Conservation (phyloP, 106 monocot genomes). For the Gastrodia elata region DNA sequence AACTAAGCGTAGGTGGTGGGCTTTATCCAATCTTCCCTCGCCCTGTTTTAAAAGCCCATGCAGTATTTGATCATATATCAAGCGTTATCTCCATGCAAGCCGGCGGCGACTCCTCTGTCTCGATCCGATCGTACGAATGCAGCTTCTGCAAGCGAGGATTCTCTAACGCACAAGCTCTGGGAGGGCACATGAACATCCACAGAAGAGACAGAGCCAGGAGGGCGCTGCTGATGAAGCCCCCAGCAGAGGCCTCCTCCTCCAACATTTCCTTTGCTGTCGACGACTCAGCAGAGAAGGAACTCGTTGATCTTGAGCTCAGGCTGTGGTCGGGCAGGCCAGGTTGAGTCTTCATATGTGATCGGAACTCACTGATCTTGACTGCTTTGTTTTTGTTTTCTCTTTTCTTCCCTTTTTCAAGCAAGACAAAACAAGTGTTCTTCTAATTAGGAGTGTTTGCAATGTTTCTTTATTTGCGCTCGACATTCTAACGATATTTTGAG, state of each 20-base stretch:
- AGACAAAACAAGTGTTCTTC: too few species aligned
- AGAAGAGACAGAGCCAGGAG: conserved; percentile 12
- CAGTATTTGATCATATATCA: neutral
- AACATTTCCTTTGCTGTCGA: neutral
- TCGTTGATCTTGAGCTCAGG: conserved; percentile 6
- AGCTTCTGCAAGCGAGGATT: conserved; percentile 34
- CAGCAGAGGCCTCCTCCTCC: neutral
- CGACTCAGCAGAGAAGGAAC: neutral
- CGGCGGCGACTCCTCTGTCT: neutral
- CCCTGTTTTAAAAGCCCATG: neutral
- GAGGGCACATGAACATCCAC: conserved; percentile 39
- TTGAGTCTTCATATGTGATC: too few species aligned
- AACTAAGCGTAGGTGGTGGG: too few species aligned
- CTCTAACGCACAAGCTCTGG: conserved; percentile 29
- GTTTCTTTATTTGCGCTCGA: too few species aligned
- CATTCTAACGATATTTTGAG: too few species aligned
- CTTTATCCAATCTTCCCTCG: neutral
- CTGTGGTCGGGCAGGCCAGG: neutral
- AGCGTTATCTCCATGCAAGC: neutral
- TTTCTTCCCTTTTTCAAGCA: too few species aligned
- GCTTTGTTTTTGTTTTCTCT: too few species aligned
- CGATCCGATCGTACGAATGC: conserved; percentile 16
- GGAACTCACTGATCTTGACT: too few species aligned
- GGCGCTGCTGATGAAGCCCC: neutral
- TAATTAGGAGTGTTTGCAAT: too few species aligned